Evolutionary conservation across 2,329 filamentous ascomycete species (phyloP).

Genomic region (Hirsutella minnesotensis): DNA sequence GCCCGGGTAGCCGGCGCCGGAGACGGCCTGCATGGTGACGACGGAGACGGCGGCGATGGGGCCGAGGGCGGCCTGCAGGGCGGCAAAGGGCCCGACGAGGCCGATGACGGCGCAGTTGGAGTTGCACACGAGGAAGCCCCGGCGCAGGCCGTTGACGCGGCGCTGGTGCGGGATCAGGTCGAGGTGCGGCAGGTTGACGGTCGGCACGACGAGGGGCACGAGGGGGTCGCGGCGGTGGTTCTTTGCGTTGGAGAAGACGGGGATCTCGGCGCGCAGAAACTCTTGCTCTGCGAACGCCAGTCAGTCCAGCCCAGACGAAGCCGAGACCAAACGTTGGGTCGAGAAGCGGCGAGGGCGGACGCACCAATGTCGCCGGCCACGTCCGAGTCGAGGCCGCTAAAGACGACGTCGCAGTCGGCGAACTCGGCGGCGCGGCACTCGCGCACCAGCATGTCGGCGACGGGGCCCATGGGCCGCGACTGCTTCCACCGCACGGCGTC

Average conservation of each 20-base stretch:
- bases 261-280: constrained; percentile 77
- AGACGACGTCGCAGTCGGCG: constrained; percentile 81
- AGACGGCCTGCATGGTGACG: constrained; percentile 91
- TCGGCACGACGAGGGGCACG: constrained; percentile 88
- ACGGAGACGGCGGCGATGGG: constrained; percentile 65
- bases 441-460: constrained; percentile 74
- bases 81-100: constrained; percentile 87
- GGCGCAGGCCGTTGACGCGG: constrained; percentile 56
- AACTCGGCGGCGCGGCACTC: constrained; percentile 78
- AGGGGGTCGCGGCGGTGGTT: constrained; percentile 88
- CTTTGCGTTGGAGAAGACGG: constrained; percentile 95
- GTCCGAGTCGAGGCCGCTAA: constrained; percentile 85
- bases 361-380: constrained; percentile 83
- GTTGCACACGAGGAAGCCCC: constrained; percentile 93
- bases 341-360: constrained; percentile 12
- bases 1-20: constrained; percentile 81
- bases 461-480: constrained; percentile 64
- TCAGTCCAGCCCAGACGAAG: no score
- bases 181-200: constrained; percentile 82
- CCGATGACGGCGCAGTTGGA: constrained; percentile 97
- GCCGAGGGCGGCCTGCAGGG: constrained; percentile 77
- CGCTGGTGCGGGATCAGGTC: constrained; percentile 84
- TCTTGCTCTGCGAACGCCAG: constrained; percentile 55
- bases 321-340: no score
- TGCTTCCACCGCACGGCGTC: constrained; percentile 97